Percentiles rank a stretch among this genome's conserved stretches.
phyloP scores from a whole-genome alignment of 768 basidiomycete species.

The Lyophyllum atratum region DNA sequence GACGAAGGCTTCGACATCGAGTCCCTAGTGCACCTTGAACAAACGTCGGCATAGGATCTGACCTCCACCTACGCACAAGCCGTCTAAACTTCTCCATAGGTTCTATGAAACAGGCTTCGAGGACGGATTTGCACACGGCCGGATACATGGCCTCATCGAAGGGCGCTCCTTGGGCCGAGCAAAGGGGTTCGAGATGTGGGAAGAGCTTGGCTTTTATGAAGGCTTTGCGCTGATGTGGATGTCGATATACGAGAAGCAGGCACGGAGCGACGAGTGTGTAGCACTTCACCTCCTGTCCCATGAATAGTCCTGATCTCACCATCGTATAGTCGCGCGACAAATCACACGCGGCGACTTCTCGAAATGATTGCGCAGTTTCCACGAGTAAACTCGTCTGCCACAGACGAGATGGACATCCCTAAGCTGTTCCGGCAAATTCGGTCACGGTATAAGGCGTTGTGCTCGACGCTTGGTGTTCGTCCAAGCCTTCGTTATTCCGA shows the following conservation, averaged over 20 bases:
- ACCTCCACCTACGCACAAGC: conserved; percentile 2
- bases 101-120: conserved; percentile 81
- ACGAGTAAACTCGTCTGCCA: conserved; percentile 64
- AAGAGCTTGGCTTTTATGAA: conserved; percentile 93
- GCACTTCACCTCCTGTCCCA: not conserved
- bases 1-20: conserved; percentile 55
- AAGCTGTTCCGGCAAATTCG: conserved; percentile 83
- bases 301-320: not conserved
- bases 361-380: conserved; percentile 79
- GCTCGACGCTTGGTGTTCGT: conserved; percentile 74
- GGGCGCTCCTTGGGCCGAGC: conserved; percentile 86
- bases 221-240: conserved; percentile 81
- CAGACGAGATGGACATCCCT: conserved; percentile 63
- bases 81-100: conserved; percentile 36
- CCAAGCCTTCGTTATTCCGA: conserved; percentile 40
- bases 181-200: conserved; percentile 96
- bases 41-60: conserved; percentile 44
- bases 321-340: conserved; percentile 51
- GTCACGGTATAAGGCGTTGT: conserved; percentile 85
- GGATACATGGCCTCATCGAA: conserved; percentile 88
- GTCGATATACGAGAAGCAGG: conserved; percentile 45
- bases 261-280: conserved; percentile 51
- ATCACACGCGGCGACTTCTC: conserved; percentile 71
- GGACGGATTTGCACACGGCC: conserved; percentile 83
- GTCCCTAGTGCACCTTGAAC: conserved; percentile 61